phyloP scores from a whole-genome alignment of 495 filamentous ascomycete species.

The Aeminium ludgeri region DNA sequence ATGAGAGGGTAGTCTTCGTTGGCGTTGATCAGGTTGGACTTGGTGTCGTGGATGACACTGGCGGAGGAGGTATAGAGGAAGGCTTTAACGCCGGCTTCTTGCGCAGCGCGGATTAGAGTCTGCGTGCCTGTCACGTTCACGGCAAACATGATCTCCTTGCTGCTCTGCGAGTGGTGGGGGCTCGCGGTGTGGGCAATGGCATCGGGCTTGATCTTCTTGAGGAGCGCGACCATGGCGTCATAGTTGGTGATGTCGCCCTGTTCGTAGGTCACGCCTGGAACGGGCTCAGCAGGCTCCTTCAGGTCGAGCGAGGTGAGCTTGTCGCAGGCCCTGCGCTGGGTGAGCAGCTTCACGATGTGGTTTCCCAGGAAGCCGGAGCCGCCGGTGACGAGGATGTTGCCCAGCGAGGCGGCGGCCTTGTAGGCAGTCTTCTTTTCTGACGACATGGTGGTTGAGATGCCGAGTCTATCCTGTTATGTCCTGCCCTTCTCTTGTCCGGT shows the following conservation, averaged over 20 bases:
- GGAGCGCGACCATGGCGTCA: constrained; percentile 44
- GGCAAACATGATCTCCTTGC: constrained; percentile 48
- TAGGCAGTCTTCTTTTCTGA: too few relatives aligned
- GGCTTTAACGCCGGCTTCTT: constrained; percentile 62
- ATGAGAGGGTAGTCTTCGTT: constrained; percentile 77
- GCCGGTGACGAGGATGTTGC: constrained; percentile 33
- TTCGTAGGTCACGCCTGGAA: constrained; percentile 58
- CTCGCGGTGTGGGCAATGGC: constrained; percentile 87
- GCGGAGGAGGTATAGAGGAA: constrained; percentile 92
- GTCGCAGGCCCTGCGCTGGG: constrained; percentile 30
- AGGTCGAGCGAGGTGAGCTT: constrained; percentile 77
- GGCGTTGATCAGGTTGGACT: constrained; percentile 68
- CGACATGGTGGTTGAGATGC: neutral
- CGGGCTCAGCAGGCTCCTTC: constrained; percentile 38
- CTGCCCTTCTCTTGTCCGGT: too few relatives aligned
- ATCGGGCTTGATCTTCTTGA: constrained; percentile 57
- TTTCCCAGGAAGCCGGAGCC: constrained; percentile 38
- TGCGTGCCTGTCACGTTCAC: constrained; percentile 89
- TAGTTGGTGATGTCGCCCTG: constrained; percentile 69
- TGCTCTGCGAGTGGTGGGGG: constrained; percentile 14
- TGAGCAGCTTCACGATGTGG: constrained; percentile 34
- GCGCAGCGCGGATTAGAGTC: constrained; percentile 57
- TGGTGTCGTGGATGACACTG: constrained; percentile 68
- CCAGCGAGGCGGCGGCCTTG: too few relatives aligned
- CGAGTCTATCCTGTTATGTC: neutral